phyloP scores from a whole-genome alignment of 2,329 filamentous ascomycete genomes.

The Emmonsia crescens region DNA sequence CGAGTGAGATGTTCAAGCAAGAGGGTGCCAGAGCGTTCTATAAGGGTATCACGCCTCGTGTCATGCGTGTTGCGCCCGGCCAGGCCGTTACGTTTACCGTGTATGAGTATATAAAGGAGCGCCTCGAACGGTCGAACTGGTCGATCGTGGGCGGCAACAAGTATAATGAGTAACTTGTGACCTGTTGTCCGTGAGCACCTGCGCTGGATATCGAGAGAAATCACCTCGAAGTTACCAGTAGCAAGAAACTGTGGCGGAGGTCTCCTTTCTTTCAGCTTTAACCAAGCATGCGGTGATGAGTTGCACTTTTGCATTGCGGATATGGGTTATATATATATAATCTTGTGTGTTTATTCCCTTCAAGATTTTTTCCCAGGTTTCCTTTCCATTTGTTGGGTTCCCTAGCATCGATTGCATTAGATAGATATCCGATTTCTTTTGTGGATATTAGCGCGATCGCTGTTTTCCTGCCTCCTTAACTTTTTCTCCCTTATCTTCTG shows the following conservation, averaged over 20 bases:
- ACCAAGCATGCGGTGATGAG: neutral
- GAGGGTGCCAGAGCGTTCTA: conserved; percentile 94
- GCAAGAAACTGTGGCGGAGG: neutral
- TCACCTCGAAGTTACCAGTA: neutral
- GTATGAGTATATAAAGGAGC: conserved; percentile 65
- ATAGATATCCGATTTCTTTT: neutral
- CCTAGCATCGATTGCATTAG: conserved; percentile 4
- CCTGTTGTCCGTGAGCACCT: neutral
- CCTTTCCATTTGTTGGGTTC: neutral
- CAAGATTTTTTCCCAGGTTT: neutral
- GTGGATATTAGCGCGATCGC: conserved; percentile 3
- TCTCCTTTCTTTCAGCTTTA: too few relatives aligned
- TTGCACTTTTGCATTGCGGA: neutral
- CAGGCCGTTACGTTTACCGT: conserved; percentile 71
- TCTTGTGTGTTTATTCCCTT: neutral
- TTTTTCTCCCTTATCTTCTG: neutral
- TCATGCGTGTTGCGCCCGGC: conserved; percentile 94
- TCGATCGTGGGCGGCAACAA: conserved; percentile 49
- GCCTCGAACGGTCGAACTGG: conserved; percentile 56
- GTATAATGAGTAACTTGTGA: conserved; percentile 49
- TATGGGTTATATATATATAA: neutral
- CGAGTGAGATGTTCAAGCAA: conserved; percentile 79
- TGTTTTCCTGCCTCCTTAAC: neutral
- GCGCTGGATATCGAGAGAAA: neutral
- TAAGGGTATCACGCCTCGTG: conserved; percentile 94